These are phyloP conservation scores for Alternaria tenuissima DNA, from an alignment of 2,329 filamentous ascomycete genomes.

Conservation along the genomic window DNA sequence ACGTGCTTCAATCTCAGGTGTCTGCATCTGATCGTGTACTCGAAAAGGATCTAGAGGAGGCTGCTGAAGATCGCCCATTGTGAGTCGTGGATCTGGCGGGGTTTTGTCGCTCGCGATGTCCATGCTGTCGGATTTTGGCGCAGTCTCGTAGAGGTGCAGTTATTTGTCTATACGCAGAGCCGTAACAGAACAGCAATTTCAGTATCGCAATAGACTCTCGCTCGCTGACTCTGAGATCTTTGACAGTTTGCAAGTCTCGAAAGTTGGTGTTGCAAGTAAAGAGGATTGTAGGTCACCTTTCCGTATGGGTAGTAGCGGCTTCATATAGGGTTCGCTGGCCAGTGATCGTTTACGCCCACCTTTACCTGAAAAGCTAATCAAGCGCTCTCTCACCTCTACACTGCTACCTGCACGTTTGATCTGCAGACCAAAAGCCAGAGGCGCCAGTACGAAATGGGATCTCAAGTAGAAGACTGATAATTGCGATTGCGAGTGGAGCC, in stretches of 20 bases:
- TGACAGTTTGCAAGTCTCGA: not conserved
- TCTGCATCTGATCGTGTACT: not conserved
- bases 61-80: not conserved
- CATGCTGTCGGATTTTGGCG: not conserved
- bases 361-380: constrained; percentile 2
- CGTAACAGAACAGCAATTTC: not conserved
- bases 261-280: not conserved
- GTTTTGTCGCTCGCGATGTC: not conserved
- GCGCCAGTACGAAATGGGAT: not conserved
- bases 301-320: not conserved
- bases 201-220: not conserved
- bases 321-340: not conserved
- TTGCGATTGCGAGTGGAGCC: not conserved
- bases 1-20: not conserved
- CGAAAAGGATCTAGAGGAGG: too few species aligned
- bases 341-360: not conserved
- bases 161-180: not conserved
- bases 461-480: not conserved
- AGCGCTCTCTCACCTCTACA: constrained; percentile 8
- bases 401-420: not conserved
- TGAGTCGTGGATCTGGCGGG: not conserved
- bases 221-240: not conserved
- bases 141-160: not conserved
- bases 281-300: not conserved
- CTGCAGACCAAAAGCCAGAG: not conserved